Percentiles rank a stretch among this genome's conserved stretches.
These are phyloP conservation scores for Polytolypa hystricis DNA, from an alignment of 2,329 filamentous ascomycete genomes.

Conservation along the genomic window DNA sequence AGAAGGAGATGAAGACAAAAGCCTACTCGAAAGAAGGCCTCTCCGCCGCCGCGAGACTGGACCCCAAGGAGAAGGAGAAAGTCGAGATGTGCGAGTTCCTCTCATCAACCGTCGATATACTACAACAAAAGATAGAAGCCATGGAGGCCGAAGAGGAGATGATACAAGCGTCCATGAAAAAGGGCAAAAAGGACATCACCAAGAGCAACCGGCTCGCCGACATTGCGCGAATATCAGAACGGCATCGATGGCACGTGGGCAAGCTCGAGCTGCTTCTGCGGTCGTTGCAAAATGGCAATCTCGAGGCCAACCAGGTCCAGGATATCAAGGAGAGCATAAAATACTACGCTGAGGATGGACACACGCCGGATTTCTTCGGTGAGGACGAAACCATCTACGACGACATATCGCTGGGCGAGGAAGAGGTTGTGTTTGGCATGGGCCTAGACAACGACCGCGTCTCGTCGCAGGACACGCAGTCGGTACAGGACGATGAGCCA, in stretches of 20 bases:
- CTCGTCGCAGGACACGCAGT: conserved; percentile 93
- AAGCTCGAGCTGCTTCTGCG: conserved; percentile 86
- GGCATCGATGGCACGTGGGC: conserved; percentile 91
- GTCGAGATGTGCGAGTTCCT: conserved; percentile 80
- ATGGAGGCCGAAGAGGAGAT: conserved; percentile 82
- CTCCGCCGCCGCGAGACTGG: conserved; percentile 79
- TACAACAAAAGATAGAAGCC: conserved; percentile 85
- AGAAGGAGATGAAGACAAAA: conserved; percentile 99
- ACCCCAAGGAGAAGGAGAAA: conserved; percentile 96
- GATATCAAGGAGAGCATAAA: conserved; percentile 85
- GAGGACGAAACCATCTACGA: conserved; percentile 95
- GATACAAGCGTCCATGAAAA: conserved; percentile 83
- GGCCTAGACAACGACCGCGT: conserved; percentile 67
- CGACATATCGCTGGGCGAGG: conserved; percentile 81
- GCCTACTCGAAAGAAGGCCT: conserved; percentile 97
- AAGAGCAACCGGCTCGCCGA: conserved; percentile 83
- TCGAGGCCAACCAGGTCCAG: conserved; percentile 77
- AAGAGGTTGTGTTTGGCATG: conserved; percentile 81
- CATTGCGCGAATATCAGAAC: conserved; percentile 72
- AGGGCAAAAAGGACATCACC: conserved; percentile 74
- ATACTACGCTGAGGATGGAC: conserved; percentile 87
- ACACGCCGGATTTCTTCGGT: conserved; percentile 71
- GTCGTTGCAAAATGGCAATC: conserved; percentile 80
- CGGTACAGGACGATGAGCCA: conserved; percentile 72
- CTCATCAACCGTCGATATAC: conserved; percentile 74